Evolutionary conservation across 169 alveolate genomes (phyloP), one percentile per base, ranked within the genome.

Genomic region (Plasmodium adleri): DNA sequence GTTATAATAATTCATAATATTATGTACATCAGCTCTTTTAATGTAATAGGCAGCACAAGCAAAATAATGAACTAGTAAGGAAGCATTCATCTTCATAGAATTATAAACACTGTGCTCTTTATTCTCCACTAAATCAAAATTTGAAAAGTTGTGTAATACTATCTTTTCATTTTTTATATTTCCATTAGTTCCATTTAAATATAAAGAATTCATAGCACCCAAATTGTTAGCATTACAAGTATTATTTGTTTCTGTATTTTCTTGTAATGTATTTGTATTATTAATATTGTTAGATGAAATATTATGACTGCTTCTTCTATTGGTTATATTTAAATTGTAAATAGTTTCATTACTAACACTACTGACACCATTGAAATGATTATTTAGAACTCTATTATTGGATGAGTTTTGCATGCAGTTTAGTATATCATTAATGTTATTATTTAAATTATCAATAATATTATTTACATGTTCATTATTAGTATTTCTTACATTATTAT

Each of bases 41-140:
- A 83, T 83, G 43, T 70, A 67, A 26, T 71, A 83, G 9, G 91
- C 91, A 58, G 91, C 91, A 24, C 93, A 92, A 7, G 95, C 95
- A 91, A 92, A 89, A 60, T 89, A 92, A 24, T 92, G 95, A 32
- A 92, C 67, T n/a, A 92, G 76, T 28, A 92, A 54, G 1, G 95
- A 74, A 8, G 93, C 91, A 47, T 92, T 92, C 22, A 88, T 87
- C 17, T 83, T 68, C 12, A 83, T 39, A 26, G 91, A 58, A 49
- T 72, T 47, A 72, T 43, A 71, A 1, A 62, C 54, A 17, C 74
- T 39, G 22, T 58, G 72, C 15, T 83, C 91, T 28, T 83, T 83
- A 56, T 83, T 83, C 8, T 83, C 85, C 26, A 70, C 32, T 28
- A 83, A 24, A 83, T 83, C 91, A 71, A 83, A 83, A 43, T 68